Evolutionary conservation across 805 yeast species (phyloP).

Genomic region (Candida khao-thaluensis): DNA sequence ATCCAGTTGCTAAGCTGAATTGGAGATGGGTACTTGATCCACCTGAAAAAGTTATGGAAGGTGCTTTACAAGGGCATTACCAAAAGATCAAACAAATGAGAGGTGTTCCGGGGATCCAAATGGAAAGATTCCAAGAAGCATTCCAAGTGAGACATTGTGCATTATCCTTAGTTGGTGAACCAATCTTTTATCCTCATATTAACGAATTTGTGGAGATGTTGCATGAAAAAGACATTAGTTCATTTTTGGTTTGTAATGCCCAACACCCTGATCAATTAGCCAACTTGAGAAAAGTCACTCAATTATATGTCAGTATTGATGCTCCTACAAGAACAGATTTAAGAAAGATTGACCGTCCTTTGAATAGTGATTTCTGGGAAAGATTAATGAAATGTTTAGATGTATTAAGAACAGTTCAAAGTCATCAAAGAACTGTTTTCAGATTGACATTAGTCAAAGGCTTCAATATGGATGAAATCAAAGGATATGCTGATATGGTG

Average conservation of each 20-base stretch:
- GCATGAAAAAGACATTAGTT: conserved; percentile 76
- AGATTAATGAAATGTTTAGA: conserved; percentile 78
- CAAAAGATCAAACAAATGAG: conserved; percentile 90
- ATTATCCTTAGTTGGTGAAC: conserved; percentile 89
- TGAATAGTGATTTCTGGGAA: conserved; percentile 91
- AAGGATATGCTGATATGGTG: conserved; percentile 85
- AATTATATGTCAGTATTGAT: conserved; percentile 88
- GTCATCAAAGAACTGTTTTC: conserved; percentile 87
- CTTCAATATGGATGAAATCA: conserved; percentile 78
- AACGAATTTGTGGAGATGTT: conserved; percentile 79
- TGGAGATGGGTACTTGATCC: conserved; percentile 97
- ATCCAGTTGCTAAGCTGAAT: conserved; percentile 86
- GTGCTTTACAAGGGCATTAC: conserved; percentile 87
- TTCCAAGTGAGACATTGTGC: conserved; percentile 91
- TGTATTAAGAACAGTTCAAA: conserved; percentile 67
- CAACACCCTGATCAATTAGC: conserved; percentile 88
- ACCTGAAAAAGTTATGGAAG: conserved; percentile 79
- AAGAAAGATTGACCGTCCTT: conserved; percentile 83
- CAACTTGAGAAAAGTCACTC: conserved; percentile 74
- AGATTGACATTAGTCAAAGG: conserved; percentile 89
- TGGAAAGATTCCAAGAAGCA: conserved; percentile 88
- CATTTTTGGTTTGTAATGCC: conserved; percentile 91
- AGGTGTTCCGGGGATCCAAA: conserved; percentile 92
- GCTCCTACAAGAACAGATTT: conserved; percentile 84
- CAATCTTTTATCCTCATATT: conserved; percentile 89